Base-by-base conservation (phyloP, 345 rosid genomes). In the Eucalyptus polyanthemos region DNA sequence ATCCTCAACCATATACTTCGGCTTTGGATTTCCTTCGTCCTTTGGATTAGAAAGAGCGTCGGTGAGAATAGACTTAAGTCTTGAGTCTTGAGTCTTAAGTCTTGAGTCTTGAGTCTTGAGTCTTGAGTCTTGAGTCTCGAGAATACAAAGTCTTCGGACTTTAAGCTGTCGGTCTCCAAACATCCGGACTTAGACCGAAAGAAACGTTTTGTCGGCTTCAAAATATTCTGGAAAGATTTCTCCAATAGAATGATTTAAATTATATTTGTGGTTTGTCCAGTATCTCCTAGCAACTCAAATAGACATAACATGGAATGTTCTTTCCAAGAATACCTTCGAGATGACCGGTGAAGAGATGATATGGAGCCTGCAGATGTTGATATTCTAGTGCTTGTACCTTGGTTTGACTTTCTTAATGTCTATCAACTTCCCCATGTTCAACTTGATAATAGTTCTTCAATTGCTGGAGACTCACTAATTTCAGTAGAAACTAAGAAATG, bases 401-500 rank as follows among this genome's bases (percentile, higher is more conserved):
- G 90, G 90, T 89, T 86, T 88, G 56, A 87, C 91, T 88, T 92
- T 93, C 87, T 91, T 93, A 19, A 88, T 60, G 80, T 86, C 86
- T 88, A 50, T 88, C 91, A 81, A 87, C 91, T 89, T 92, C 93
- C 87, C 88, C 88, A 86, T 47, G 87, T 45, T 90, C 92, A 88
- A 90, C 76, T 88, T 89, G 88, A 90, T 91, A 89, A 72, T 91
- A 88, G 88, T 91, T 90, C 90, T 88, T 92, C 91, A 42, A 42
- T 42, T 50, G 87, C 89, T 86, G 96, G 91, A 91, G 95, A 92
- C 89, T 92, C 97, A 90, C 92, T 93, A 90, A 88, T 90, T 40
- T 94, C 95, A 80, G 93, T 93, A 65, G 96, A 93, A 89, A 91
- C 88, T 89, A 98, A 94, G 42, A 90, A 93, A 87, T 95, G 86